These are phyloP conservation scores for Petunia hybrid DNA, from an alignment of 305 asterid genomes.

Conservation along the genomic window DNA sequence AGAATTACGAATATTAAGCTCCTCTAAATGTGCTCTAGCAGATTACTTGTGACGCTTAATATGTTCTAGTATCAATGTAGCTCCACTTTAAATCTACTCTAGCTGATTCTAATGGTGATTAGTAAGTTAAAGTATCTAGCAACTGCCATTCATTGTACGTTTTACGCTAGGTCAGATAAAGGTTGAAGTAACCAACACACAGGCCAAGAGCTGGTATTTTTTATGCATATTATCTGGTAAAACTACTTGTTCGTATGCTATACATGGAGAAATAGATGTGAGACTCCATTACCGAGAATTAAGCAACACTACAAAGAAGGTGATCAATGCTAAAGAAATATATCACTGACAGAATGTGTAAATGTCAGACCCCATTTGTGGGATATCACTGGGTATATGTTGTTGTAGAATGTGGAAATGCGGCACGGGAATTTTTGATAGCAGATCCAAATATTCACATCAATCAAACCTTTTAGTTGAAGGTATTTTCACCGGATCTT, in stretches of 20 bases:
- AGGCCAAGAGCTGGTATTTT: constrained; percentile 15
- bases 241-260: background rate
- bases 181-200: background rate
- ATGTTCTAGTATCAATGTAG: background rate
- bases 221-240: constrained; percentile 5
- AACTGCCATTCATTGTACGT: background rate
- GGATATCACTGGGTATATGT: too few species aligned
- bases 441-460: background rate
- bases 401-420: background rate
- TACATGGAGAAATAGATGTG: constrained; percentile 11
- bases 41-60: background rate
- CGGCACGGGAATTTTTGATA: background rate
- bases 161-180: background rate
- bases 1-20: constrained; percentile 18
- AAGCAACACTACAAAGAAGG: background rate
- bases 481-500: constrained; percentile 2
- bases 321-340: constrained; percentile 11
- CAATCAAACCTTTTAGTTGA: background rate
- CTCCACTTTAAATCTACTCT: background rate
- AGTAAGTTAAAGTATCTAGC: background rate
- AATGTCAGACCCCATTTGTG: too few species aligned
- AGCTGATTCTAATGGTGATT: background rate
- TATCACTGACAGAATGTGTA: background rate
- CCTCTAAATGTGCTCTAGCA: constrained; percentile 2
- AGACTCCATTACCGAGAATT: background rate